These are phyloP conservation scores for Solanum rostratum DNA, from an alignment of 257 asterid species.

Conservation along the genomic window DNA sequence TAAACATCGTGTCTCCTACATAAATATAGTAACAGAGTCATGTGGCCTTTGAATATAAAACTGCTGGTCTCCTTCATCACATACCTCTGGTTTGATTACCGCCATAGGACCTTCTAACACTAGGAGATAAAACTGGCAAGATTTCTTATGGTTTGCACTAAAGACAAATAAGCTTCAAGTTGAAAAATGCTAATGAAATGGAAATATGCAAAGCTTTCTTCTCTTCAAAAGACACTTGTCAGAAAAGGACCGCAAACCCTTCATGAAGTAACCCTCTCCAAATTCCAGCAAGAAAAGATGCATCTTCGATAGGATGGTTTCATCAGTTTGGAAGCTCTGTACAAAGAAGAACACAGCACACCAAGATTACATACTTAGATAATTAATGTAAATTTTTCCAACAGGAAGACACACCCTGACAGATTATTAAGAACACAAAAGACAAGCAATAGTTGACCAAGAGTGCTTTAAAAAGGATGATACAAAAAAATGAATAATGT, in stretches of 20 bases:
- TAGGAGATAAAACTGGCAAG: background rate
- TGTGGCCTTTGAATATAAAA: background rate
- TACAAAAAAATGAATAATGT: background rate
- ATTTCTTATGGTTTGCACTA: background rate
- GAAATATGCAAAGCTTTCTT: background rate
- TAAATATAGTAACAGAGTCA: background rate
- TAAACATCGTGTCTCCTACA: background rate
- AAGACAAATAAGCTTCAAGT: background rate
- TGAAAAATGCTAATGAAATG: background rate
- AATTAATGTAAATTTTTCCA: background rate
- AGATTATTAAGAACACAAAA: background rate
- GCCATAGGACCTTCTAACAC: conserved; percentile 23
- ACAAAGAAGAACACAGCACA: background rate
- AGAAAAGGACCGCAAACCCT: background rate
- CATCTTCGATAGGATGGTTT: background rate
- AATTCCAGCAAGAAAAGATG: background rate
- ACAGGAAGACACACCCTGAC: background rate
- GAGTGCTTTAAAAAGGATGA: background rate
- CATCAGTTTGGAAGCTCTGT: conserved; percentile 1
- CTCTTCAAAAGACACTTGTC: background rate
- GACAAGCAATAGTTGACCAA: background rate
- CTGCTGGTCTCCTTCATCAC: background rate
- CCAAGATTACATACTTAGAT: background rate
- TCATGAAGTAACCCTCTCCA: background rate
- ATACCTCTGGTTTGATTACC: conserved; percentile 36